Evolutionary conservation across 805 yeast species (phyloP).

Genomic region (Cyberlindnera samutprakarnensis): DNA sequence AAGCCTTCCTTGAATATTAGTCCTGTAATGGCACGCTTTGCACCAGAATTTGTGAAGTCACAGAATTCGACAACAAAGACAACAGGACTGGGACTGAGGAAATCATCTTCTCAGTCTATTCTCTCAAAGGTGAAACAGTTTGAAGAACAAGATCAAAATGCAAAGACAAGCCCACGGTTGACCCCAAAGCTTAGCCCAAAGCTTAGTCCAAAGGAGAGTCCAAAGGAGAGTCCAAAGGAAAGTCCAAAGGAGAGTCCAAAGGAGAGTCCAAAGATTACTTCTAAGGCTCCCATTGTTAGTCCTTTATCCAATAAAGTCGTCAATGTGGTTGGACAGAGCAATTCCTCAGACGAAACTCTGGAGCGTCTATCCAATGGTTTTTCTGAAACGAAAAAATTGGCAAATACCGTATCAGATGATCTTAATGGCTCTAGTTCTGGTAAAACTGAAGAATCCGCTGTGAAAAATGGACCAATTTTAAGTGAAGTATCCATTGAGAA

Average conservation of each 20-base stretch:
- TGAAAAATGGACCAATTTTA: no score
- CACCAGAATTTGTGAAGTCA: slow-evolving; percentile 9
- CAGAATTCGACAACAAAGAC: background rate
- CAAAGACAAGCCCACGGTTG: no score
- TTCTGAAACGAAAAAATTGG: no score
- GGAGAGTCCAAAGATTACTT: no score
- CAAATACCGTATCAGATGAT: no score
- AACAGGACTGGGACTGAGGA: slow-evolving; percentile 15
- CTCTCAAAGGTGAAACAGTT: slow-evolving; percentile 25
- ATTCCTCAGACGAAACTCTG: no score
- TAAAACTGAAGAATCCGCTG: no score
- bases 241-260: no score
- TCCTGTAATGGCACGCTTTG: slow-evolving; percentile 10
- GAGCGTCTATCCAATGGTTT: no score
- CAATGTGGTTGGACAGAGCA: slow-evolving; percentile 16
- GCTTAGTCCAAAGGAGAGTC: slow-evolving; percentile 10
- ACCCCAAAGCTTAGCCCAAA: slow-evolving; percentile 7
- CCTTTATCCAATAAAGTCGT: slow-evolving; percentile 16
- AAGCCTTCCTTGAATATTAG: slow-evolving; percentile 3
- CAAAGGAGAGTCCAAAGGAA: no score
- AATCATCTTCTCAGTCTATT: slow-evolving; percentile 22
- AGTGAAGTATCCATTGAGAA: no score
- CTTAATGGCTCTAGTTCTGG: no score
- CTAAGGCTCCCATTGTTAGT: slow-evolving; percentile 13
- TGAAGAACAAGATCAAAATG: slow-evolving; percentile 20